Conservation (phyloP, 805 yeast genomes). For the Yarrowia osloensis region DNA sequence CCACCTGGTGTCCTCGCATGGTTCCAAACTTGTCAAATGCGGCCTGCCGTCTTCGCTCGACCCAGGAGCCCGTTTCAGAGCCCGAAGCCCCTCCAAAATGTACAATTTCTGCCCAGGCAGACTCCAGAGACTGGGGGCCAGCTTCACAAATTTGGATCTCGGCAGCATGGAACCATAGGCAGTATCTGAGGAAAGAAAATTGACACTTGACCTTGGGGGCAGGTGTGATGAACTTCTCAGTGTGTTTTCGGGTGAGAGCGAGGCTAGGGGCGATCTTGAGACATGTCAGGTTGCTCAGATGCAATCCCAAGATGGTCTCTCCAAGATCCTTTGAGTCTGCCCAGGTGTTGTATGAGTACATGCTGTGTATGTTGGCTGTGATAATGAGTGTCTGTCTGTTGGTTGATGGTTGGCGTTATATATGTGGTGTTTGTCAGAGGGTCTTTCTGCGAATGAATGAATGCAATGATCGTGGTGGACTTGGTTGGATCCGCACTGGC, state of each 20-base stretch:
- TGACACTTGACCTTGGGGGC: conserved; percentile 8
- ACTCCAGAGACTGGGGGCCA: conserved; percentile 4
- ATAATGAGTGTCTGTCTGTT: not conserved
- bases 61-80: conserved; percentile 16
- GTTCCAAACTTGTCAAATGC: conserved; percentile 10
- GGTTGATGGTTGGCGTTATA: not conserved
- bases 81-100: conserved; percentile 17
- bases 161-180: conserved; percentile 14
- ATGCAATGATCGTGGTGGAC: not conserved
- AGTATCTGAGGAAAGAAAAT: not conserved
- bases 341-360: conserved; percentile 3
- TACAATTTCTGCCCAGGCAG: conserved; percentile 18
- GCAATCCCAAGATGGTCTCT: not conserved
- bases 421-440: no score
- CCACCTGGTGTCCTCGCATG: conserved; percentile 21
- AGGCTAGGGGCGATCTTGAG: not conserved
- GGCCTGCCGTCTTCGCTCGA: conserved; percentile 4
- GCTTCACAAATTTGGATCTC: conserved; percentile 11
- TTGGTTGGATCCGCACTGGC: not conserved
- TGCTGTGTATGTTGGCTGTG: not conserved
- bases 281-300: conserved; percentile 5
- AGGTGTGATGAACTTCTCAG: not conserved
- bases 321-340: not conserved
- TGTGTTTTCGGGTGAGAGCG: not conserved
- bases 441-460: not conserved